Base-by-base conservation (phyloP, 176 grass and related monocot species). In the Rhynchospora pubera region DNA sequence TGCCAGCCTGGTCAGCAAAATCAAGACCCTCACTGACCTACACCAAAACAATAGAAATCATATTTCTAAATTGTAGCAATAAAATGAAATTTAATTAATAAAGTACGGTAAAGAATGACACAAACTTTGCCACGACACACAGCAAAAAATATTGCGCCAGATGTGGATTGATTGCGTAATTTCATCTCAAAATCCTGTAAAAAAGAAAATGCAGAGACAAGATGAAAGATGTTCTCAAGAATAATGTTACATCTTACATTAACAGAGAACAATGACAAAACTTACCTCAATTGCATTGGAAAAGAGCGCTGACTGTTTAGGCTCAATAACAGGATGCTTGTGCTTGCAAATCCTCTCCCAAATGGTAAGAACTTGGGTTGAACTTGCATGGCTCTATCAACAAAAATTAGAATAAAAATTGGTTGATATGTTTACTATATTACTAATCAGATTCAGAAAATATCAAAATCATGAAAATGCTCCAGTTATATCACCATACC, bases 11-110 rank as follows among this genome's bases (percentile, higher is more conserved):
- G 68, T 97, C 95, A 85, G 92, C 95, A 91, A 97, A 97, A 97
- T 97, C 95, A 92, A 97, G 95, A 77, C 95, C 92, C 82, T 94
- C 95, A 57, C 95, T 97, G 82, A 97, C 94, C 94, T 97, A 85
- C 57, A 81, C 18, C 59, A n/a, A 79, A 79, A 69, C 42, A 62
- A 47, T 39, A 21, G 42, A 77, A 39, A 83, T 86, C 82, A 60
- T 88, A 86, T 82, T 44, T 21, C 69, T 34, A 26, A 84, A 75
- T 55, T 73, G 83, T 72, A 84, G 79, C 60, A 74, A 79, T 60
- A 55, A n/a, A 76, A 87, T 15, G 18, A 52, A 80, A 82, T 79
- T 83, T 7, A 87, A 86, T 50, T 81, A 86, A 83, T 23, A 83
- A 60, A 83, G 32, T n/a, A 34, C 1, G 1, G 32, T 34, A 34